A percentile compares a stretch with the other conserved stretches of the same genome.
Conservation (phyloP, 805 yeast genomes). For the Blastobotrys peoriensis region DNA sequence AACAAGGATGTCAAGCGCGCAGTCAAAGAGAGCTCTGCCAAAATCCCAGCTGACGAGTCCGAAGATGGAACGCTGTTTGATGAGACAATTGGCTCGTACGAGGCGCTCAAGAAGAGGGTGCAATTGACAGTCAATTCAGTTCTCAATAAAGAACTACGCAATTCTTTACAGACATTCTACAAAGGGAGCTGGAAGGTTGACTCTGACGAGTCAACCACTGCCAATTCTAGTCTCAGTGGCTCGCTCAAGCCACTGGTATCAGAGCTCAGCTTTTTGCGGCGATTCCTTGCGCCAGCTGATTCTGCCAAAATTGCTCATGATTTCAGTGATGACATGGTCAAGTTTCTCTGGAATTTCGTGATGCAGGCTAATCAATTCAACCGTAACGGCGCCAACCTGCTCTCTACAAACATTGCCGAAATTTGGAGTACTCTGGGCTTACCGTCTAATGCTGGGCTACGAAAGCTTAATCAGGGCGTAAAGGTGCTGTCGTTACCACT, state of each 20-base stretch:
- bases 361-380: slow-evolving; percentile 36
- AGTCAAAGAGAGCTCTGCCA: slow-evolving; percentile 6
- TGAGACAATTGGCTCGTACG: slow-evolving; percentile 37
- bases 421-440: slow-evolving; percentile 25
- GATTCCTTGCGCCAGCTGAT: slow-evolving; percentile 30
- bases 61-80: slow-evolving; percentile 39
- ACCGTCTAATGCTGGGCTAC: slow-evolving; percentile 9
- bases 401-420: slow-evolving; percentile 29
- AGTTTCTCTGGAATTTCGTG: slow-evolving; percentile 35
- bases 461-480: slow-evolving; percentile 9
- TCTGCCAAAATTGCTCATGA: slow-evolving; percentile 23
- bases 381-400: slow-evolving; percentile 31
- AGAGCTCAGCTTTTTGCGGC: slow-evolving; percentile 29
- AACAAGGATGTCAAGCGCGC: slow-evolving; percentile 7
- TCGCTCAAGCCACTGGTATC: slow-evolving; percentile 25
- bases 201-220: slow-evolving; percentile 5
- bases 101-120: slow-evolving; percentile 28
- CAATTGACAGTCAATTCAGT: slow-evolving; percentile 23
- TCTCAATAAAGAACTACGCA: slow-evolving; percentile 30
- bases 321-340: slow-evolving; percentile 29
- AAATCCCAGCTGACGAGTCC: slow-evolving; percentile 20
- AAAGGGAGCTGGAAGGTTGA: slow-evolving; percentile 27
- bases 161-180: slow-evolving; percentile 35
- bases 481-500: slow-evolving; percentile 5
- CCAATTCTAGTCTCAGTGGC: slow-evolving; percentile 23